These are phyloP conservation scores for Plasmodium chabaudi DNA, from an alignment of 169 alveolate species.

Conservation along the genomic window DNA sequence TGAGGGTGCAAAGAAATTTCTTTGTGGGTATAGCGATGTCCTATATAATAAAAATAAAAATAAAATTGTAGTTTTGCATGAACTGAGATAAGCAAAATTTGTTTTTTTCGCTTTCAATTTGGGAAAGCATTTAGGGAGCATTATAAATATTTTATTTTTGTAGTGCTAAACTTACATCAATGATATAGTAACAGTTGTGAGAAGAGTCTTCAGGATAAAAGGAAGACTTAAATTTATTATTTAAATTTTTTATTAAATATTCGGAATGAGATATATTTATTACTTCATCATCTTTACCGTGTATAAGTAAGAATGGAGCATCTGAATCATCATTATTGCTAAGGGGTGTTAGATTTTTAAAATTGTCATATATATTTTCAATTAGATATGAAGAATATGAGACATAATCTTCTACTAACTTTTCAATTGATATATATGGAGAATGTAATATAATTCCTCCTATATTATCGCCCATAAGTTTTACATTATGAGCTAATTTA, in stretches of 20 bases:
- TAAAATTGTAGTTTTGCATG: background rate
- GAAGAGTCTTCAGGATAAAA: conserved; percentile 81
- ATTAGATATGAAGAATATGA: conserved; percentile 60
- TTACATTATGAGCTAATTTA: conserved; percentile 82
- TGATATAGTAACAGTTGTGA: conserved; percentile 83
- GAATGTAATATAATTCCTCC: conserved; percentile 91
- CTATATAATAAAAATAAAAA: conserved; percentile 6
- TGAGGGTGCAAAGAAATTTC: conserved; percentile 27
- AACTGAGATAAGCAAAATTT: background rate
- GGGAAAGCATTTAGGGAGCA: no score
- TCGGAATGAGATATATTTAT: conserved; percentile 87
- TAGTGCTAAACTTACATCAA: conserved; percentile 73
- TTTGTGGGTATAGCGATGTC: conserved; percentile 62
- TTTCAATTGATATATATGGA: conserved; percentile 87
- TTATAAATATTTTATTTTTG: background rate
- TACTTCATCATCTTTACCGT: conserved; percentile 88
- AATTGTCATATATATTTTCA: conserved; percentile 72
- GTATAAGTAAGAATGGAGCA: conserved; percentile 86
- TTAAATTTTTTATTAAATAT: conserved; percentile 81
- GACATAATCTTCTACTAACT: conserved; percentile 83
- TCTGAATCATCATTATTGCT: conserved; percentile 71
- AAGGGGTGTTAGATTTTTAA: conserved; percentile 34
- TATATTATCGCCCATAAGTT: conserved; percentile 76
- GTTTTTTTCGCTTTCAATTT: no score
- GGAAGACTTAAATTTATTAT: conserved; percentile 80